Evolutionary conservation across 495 filamentous ascomycete genomes (phyloP), one percentile per base, ranked within the genome.

Genomic region (Friedmanniomyces simplex): DNA sequence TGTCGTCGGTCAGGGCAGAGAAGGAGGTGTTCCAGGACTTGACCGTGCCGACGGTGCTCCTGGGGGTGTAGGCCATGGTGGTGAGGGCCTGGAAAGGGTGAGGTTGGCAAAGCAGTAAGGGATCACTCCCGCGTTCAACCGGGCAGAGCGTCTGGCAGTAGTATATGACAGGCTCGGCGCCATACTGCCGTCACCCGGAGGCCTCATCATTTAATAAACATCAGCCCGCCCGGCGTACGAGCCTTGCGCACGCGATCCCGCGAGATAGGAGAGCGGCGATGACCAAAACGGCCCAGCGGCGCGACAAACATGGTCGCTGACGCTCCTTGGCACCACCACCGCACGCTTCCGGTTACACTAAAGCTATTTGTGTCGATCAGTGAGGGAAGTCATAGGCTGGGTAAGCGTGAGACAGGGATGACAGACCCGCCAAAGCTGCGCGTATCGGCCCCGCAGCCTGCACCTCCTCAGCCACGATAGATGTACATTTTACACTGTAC

Each of bases 21-120:
- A 53, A 58, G 20, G 55, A 50, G 2, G 59, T 62, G 55, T 62
- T 62, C 59, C 59, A 62, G 6, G 54, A 58, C 54, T 62, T 62
- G 25, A 62, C 59, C 34, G 59, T 62, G 26, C 59, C 59, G 10
- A 62, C 49, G 48, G 59, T 62, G 45, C 59, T 62, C 24, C 59
- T 30, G 13, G 59, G 59, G 21, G 59, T 62, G 45, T 62, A 55
- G 1, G 58, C 52, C 58, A 61, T 61, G 50, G 18, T 41, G n/a
- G n/a, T n/a, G 41, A 42, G 1, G 25, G 6, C 14, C 11, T 3
- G 49, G 32, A 49, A 49, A 10, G 46, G 13, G 25, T 25, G 46
- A 4, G 34, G 34, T 4, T 41, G 6, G 51, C 18, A 54, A 22
- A 20, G 7, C 28, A 4, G 49, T 14, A 18, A 26, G 49, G 49